These are phyloP conservation scores for Ceratobasidium papillatum DNA, from an alignment of 1,284 basidiomycete species.

Conservation along the genomic window DNA sequence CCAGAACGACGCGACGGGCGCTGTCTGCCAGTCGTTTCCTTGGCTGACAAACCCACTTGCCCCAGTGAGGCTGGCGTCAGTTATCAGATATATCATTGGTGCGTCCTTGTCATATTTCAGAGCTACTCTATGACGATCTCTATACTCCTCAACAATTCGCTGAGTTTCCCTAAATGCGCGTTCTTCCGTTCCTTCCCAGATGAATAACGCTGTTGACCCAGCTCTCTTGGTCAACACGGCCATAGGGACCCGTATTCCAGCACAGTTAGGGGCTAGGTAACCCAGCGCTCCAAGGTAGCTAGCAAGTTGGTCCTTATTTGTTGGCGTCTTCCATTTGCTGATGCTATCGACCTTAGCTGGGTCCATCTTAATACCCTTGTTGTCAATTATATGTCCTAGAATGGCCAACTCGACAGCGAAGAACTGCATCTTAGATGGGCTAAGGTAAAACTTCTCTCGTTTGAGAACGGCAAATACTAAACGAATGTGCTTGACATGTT, in stretches of 20 bases:
- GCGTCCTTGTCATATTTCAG: not conserved
- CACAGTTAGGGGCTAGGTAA: slow-evolving; percentile 29
- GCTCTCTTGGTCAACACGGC: not conserved
- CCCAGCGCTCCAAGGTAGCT: slow-evolving; percentile 41
- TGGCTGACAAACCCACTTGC: slow-evolving; percentile 17
- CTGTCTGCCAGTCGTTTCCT: slow-evolving; percentile 9
- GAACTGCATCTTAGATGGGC: slow-evolving; percentile 12
- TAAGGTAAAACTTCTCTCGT: slow-evolving; percentile 39
- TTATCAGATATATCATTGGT: slow-evolving; percentile 2
- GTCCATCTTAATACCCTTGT: slow-evolving; percentile 48
- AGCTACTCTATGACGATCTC: not conserved
- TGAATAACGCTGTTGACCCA: not conserved
- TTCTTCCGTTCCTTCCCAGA: slow-evolving; percentile 23
- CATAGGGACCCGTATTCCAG: slow-evolving; percentile 45
- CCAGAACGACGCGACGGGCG: not conserved
- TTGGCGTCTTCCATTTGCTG: slow-evolving; percentile 40
- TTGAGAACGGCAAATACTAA: slow-evolving; percentile 37
- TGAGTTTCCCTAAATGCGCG: slow-evolving; percentile 4
- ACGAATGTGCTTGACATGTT: slow-evolving; percentile 38
- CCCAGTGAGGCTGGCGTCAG: slow-evolving; percentile 27
- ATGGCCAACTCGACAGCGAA: slow-evolving; percentile 37
- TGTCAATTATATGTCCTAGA: slow-evolving; percentile 52
- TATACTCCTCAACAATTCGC: slow-evolving; percentile 6
- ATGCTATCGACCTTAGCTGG: slow-evolving; percentile 39
- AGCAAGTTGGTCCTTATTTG: slow-evolving; percentile 35